Base-by-base conservation (phyloP, 192 early-diverging fungal genomes). In the Coemansia sp. region DNA sequence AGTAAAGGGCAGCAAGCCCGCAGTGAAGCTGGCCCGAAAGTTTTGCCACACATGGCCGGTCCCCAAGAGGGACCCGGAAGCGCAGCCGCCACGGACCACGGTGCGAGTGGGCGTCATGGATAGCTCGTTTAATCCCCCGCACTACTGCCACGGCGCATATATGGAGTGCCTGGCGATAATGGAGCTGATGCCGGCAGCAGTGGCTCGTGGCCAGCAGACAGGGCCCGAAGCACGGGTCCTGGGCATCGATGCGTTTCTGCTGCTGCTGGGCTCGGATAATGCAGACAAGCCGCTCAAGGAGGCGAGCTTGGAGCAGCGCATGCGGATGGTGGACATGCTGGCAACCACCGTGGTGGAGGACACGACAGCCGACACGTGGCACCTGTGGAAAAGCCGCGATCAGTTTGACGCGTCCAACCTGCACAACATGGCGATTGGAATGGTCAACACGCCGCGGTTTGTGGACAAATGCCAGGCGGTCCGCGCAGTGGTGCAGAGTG, bases 111-210 rank as follows among this genome's bases (percentile, higher is more conserved):
- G 66, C 3, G 76, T 89, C 9, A 78, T 90, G 20, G 88, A 90
- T 65, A 84, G 88, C 34, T 88, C 87, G 6, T 90, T 90, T 66
- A 90, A 90, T 45, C 88, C 88, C 63, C 80, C 53, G 59, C 80
- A 47, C 80, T 88, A 48, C 62, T 90, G 44, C 32, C 70, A 62
- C 51, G 58, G 42, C 17, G 83, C 51, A 16, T 76, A 64, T 48
- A 42, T 71, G 53, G 67, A 71, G 61, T 66, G 66, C 43, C 26
- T 76, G 60, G 68, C 58, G 1, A 55, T 40, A 5, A 58, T 50
- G 56, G 38, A 65, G 48, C 60, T 62, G 17, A 40, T 44, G 42
- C 47, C 55, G 32, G 49, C 56, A 3, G 45, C 42, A 6, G 40
- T n/a, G 16, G 46, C 43, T 3, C 31, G 32, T 3, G 66, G 60